Base-by-base conservation (phyloP, 2,329 filamentous ascomycete genomes). In the Alternaria tenuissima region DNA sequence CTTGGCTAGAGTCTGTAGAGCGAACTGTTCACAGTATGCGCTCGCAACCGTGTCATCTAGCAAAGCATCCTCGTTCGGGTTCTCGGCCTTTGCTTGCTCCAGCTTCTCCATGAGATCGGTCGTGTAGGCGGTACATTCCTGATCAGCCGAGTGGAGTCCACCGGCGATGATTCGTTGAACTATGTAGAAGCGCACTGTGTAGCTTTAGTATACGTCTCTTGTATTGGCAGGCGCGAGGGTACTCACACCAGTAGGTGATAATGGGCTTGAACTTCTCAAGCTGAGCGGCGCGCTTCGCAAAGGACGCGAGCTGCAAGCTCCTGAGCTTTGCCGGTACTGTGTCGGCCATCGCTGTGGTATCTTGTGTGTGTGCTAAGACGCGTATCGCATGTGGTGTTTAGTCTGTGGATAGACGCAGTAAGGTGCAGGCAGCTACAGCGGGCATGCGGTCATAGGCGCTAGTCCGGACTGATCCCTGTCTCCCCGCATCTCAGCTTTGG, bases 11-110 rank as follows among this genome's bases (percentile, higher is more conserved):
- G 93, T 94, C 72, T 97, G 91, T 65, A 94, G 84, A 0, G 91
- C 94, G 78, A 99, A 99, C 76, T 97, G 91, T 79, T 98, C 94
- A 48, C 98, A 90, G 71, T 97, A 97, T 55, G 93, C 93, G 79
- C 94, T 92, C 1, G 93, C 94, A 4, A 91, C 92, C 1, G 89
- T 82, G 70, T 97, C 94, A 78, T 98, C 94, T 6, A 87, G 84
- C 55, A 98, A 89, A 16, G 93, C 91, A 75, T 96, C 92, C 72
- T 98, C 92, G 48, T 87, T 85, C 9, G 88, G 84, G 72, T 94
- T 88, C 58, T 91, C 87, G 11, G 82, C 82, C 82, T 95, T 95
- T 64, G 87, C 89, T 85, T 88, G 83, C 80, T 99, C 95, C 68
- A 99, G 85, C 81, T 91, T 93, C 80, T 98, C 94, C 89, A 99